Conservation (phyloP, 768 basidiomycete genomes). For the Boletus reticuloceps region DNA sequence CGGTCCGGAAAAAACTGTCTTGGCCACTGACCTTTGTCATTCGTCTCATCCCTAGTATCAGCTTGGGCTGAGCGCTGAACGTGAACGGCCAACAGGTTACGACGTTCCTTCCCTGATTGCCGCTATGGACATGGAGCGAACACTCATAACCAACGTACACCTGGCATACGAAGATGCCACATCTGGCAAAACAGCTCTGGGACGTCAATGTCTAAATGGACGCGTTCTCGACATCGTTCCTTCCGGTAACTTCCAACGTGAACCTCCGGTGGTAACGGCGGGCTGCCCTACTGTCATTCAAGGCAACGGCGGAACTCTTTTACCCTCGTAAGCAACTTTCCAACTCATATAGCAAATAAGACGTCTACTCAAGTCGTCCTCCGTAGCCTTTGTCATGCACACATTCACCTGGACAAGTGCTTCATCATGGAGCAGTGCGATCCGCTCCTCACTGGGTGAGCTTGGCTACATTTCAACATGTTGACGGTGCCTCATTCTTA, state of each 20-base stretch:
- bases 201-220: conserved; percentile 31
- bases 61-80: background rate
- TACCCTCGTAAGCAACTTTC: conserved; percentile 30
- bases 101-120: too few species aligned
- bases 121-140: conserved; percentile 3
- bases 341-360: conserved; percentile 5
- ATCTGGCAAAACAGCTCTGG: conserved; percentile 29
- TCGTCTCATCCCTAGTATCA: too few species aligned
- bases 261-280: background rate
- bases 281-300: conserved; percentile 9
- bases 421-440: conserved; percentile 59
- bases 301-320: conserved; percentile 28
- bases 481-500: background rate
- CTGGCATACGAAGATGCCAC: conserved; percentile 29
- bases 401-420: conserved; percentile 69
- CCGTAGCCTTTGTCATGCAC: conserved; percentile 54
- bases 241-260: background rate
- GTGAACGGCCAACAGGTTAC: too few species aligned
- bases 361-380: conserved; percentile 5
- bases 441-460: conserved; percentile 51
- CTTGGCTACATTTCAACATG: background rate
- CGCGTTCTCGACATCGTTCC: conserved; percentile 25
- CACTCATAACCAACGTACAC: conserved; percentile 27
- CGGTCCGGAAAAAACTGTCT: too few species aligned
- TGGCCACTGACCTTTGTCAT: too few species aligned